Base-by-base conservation (phyloP, 129 eudicot genomes). In the Saussurea involucrata region DNA sequence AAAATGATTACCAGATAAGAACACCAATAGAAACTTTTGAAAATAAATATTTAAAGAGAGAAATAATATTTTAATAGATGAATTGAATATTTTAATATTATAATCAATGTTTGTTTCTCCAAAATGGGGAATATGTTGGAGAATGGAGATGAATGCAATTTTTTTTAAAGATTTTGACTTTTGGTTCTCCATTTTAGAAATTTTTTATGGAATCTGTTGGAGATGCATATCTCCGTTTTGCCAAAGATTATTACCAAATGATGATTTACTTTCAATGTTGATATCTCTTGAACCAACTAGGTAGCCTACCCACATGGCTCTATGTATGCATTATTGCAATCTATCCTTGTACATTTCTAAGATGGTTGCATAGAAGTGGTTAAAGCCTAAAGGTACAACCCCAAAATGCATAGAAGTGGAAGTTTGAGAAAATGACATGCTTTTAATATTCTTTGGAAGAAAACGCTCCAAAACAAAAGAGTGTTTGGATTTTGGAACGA, bases 271-370 rank as follows among this genome's bases (percentile, higher is more conserved):
- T 53, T 17, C 22, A 53, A 53, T 53, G 61, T 53, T 53, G 61
- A 60, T 60, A 8, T 75, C 66, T 29, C n/a, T 63, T 22, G 70
- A 80, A 66, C 36, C 17, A 17, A 20, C 75, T 80, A 32, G 70
- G 37, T 55, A 73, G 46, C 65, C 79, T 22, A 73, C 79, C 79
- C 79, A 80, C 84, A 80, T 80, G 83, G 83, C 34, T 37, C 24
- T 61, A 66, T 80, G 79, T 24, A 55, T 49, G 63, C 78, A 49
- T 27, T 61, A n/a, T 44, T 44, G 63, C 76, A 63, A 4, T 27
- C 69, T 34, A 67, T 67, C 24, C 63, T 65, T 74, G 78, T 80
- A 74, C 75, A 11, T 13, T 71, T 37, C 37, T 18, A 46, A 80
- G 36, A 66, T 55, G 20, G 66, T 66, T 65, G 40, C 69, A 66